Conservation (phyloP, 2,329 filamentous ascomycete species). For the Colletotrichum sidae region DNA sequence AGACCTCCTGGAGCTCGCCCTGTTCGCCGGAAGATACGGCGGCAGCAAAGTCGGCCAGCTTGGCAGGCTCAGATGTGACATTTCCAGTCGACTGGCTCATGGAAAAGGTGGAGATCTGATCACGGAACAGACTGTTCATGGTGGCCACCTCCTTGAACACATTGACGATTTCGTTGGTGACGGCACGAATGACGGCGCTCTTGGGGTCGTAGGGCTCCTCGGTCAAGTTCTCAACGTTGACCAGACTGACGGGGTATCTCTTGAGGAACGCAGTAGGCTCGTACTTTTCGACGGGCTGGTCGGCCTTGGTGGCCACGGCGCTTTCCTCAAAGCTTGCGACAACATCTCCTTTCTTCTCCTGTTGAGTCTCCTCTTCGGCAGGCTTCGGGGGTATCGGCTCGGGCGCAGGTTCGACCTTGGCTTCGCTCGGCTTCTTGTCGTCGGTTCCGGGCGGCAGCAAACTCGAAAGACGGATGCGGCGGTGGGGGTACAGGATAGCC, state of each 20-base stretch:
- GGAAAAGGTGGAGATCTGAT: constrained; percentile 97
- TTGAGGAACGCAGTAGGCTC: constrained; percentile 92
- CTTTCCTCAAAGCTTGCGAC: constrained; percentile 97
- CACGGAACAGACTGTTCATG: constrained; percentile 93
- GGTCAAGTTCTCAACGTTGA: constrained; percentile 91
- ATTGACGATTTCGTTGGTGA: constrained; percentile 98
- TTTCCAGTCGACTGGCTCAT: constrained; percentile 96
- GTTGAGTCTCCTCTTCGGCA: constrained; percentile 61
- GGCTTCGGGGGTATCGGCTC: constrained; percentile 69
- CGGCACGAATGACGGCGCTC: constrained; percentile 87
- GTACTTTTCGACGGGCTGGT: constrained; percentile 67
- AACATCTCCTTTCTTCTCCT: constrained; percentile 88
- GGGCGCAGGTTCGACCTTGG: constrained; percentile 62
- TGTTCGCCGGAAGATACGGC: constrained; percentile 96
- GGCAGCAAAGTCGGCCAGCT: constrained; percentile 95
- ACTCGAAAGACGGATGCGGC: constrained; percentile 89
- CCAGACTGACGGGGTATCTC: constrained; percentile 91
- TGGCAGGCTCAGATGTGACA: constrained; percentile 92
- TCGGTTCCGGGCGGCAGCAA: constrained; percentile 76
- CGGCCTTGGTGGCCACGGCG: constrained; percentile 70
- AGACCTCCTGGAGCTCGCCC: constrained; percentile 89
- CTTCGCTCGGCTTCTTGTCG: constrained; percentile 63
- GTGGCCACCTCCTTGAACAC: constrained; percentile 97
- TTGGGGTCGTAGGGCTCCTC: constrained; percentile 93
- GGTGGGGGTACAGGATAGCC: constrained; percentile 94